Evolutionary conservation across 176 grass and related monocot species (phyloP).

Genomic region (Olyra latifolia): DNA sequence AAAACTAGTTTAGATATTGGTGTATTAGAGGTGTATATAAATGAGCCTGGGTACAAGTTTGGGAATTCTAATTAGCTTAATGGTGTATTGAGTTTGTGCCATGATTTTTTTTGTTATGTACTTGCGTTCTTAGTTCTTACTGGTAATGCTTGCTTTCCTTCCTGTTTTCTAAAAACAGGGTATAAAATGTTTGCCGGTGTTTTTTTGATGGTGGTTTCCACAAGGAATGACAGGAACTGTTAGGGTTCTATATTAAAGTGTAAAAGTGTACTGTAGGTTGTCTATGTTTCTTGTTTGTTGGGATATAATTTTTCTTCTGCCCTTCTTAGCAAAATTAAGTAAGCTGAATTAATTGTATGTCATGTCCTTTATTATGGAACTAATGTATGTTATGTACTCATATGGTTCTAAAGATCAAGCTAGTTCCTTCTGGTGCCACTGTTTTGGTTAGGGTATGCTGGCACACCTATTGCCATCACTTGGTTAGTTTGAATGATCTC

Average conservation of each 20-base stretch:
- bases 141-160: neutral
- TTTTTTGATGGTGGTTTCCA: neutral
- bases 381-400: neutral
- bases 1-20: neutral
- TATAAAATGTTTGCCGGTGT: neutral
- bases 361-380: neutral
- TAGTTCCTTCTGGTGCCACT: neutral
- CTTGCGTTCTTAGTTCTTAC: neutral
- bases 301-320: neutral
- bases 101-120: neutral
- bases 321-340: neutral
- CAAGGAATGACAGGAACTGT: neutral
- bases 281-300: neutral
- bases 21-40: neutral
- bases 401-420: neutral
- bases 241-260: neutral
- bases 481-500: neutral
- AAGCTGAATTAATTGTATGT: neutral
- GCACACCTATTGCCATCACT: neutral
- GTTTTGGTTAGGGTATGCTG: neutral
- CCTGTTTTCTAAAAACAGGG: neutral
- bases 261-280: neutral
- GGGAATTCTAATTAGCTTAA: neutral
- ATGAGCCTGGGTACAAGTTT: neutral
- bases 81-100: conserved; percentile 1